Conservation (phyloP, 2,329 filamentous ascomycete genomes). For the Dryadomyces quercivorus region DNA sequence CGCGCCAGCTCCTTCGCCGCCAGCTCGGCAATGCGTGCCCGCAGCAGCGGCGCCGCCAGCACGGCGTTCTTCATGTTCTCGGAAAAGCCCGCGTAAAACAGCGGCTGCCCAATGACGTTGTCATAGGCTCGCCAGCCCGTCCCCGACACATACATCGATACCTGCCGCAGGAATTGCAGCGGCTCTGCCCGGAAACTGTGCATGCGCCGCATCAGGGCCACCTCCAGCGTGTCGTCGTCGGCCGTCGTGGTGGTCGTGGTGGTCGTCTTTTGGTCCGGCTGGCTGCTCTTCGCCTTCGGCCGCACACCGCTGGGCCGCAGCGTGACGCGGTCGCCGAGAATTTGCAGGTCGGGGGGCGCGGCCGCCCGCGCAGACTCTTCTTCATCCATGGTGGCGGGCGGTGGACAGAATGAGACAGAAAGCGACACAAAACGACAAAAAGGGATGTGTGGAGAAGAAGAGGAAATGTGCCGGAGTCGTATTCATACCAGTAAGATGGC, state of each 20-base stretch:
- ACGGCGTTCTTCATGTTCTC: constrained; percentile 79
- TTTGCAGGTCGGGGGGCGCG: constrained; percentile 64
- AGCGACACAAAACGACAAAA: not conserved
- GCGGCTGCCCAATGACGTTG: constrained; percentile 74
- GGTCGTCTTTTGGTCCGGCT: no score
- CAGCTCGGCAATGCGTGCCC: constrained; percentile 61
- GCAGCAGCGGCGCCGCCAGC: constrained; percentile 62
- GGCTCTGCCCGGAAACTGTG: constrained; percentile 69
- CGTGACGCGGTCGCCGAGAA: constrained; percentile 61
- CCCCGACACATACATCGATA: constrained; percentile 84
- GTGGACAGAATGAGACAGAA: not conserved
- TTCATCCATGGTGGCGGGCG: constrained; percentile 15
- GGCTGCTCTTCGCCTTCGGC: constrained; percentile 16
- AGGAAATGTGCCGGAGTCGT: not conserved
- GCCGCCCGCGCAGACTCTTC: constrained; percentile 28
- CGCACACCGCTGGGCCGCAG: constrained; percentile 60
- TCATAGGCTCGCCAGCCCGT: constrained; percentile 95
- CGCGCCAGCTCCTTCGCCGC: constrained; percentile 61
- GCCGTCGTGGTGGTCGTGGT: constrained; percentile 7
- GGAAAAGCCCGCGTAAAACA: constrained; percentile 86
- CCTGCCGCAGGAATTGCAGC: constrained; percentile 76
- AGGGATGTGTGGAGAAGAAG: not conserved
- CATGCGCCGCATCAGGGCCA: constrained; percentile 68
- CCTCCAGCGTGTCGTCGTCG: constrained; percentile 26
- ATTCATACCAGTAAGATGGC: no score